These are phyloP conservation scores for Ogataea trehalophila DNA, from an alignment of 805 yeast species.

Conservation along the genomic window DNA sequence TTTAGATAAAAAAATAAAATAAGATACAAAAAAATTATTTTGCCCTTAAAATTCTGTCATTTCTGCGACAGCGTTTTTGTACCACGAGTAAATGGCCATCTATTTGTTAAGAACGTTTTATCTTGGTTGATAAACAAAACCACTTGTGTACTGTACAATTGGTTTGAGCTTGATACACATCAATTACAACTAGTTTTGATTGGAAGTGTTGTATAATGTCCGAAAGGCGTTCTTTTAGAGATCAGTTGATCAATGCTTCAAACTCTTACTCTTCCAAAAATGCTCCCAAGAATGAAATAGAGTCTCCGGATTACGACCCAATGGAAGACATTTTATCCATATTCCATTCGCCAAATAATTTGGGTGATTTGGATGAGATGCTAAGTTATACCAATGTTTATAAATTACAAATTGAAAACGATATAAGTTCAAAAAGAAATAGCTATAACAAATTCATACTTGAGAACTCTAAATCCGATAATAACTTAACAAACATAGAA, in stretches of 20 bases:
- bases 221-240: constrained; percentile 16
- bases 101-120: no score
- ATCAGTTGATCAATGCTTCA: constrained; percentile 22
- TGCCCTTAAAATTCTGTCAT: no score
- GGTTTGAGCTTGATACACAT: no score
- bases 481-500: constrained; percentile 22
- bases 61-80: no score
- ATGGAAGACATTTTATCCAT: constrained; percentile 45
- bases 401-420: constrained; percentile 43
- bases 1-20: no score
- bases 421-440: constrained; percentile 36
- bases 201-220: neutral
- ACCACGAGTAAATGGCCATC: no score
- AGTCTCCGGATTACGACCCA: constrained; percentile 46
- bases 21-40: no score
- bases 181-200: no score
- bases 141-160: no score
- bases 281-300: constrained; percentile 18
- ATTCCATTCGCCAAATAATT: constrained; percentile 45
- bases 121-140: no score
- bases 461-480: constrained; percentile 17
- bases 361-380: constrained; percentile 47
- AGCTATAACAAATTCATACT: constrained; percentile 28
- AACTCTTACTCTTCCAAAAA: constrained; percentile 2
- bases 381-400: constrained; percentile 46